These are phyloP conservation scores for Logfia minima DNA, from an alignment of 129 eudicot genomes.

Conservation along the genomic window DNA sequence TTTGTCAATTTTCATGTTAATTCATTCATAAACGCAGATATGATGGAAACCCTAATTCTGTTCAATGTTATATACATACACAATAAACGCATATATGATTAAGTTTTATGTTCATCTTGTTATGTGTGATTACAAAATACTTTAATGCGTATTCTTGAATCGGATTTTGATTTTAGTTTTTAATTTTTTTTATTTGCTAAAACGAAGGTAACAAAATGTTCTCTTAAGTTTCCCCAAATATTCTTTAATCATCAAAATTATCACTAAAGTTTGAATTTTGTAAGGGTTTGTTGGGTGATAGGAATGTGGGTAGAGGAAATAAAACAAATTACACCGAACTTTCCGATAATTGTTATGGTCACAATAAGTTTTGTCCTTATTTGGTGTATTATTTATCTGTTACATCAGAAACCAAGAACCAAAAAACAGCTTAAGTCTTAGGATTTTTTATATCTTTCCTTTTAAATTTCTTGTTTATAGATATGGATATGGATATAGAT, in stretches of 20 bases:
- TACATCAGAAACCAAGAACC: conserved; percentile 8
- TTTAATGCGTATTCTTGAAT: neutral
- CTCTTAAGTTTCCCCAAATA: too few relatives aligned
- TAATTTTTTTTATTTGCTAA: too few relatives aligned
- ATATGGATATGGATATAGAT: too few relatives aligned
- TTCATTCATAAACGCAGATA: neutral
- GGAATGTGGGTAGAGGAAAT: conserved; percentile 3
- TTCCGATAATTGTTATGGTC: neutral
- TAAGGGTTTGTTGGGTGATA: conserved; percentile 12
- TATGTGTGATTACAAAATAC: neutral
- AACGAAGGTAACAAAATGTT: too few relatives aligned
- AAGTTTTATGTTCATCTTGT: neutral
- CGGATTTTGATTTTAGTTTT: neutral
- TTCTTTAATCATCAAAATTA: neutral
- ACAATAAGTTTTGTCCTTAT: neutral
- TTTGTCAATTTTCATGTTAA: neutral
- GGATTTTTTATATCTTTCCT: too few relatives aligned
- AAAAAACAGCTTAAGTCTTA: neutral
- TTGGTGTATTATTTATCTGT: neutral
- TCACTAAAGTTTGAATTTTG: neutral
- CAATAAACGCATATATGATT: neutral
- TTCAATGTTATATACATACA: neutral
- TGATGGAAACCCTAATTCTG: neutral
- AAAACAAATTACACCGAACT: conserved; percentile 4
- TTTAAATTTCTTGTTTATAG: too few relatives aligned